A percentile compares a stretch with the other conserved stretches of the same genome.
Evolutionary conservation across 2,329 filamentous ascomycete species (phyloP).

Genomic region (Grosmannia penicillata): DNA sequence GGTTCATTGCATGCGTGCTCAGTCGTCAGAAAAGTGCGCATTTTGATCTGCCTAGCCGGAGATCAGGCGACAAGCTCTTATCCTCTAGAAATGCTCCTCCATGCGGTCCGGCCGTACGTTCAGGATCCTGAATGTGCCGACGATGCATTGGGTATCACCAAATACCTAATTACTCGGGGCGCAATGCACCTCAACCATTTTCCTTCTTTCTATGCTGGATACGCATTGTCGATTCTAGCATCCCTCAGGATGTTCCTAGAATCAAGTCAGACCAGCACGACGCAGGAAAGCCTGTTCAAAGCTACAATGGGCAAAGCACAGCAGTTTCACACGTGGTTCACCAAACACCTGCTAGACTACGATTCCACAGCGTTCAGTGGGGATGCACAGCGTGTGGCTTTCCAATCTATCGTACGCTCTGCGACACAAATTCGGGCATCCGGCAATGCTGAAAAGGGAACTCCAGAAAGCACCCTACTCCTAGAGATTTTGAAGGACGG

Average conservation of each 20-base stretch:
- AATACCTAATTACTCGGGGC: slow-evolving; percentile 66
- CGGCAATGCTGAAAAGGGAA: slow-evolving; percentile 54
- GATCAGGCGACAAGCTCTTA: slow-evolving; percentile 61
- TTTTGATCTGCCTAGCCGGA: slow-evolving; percentile 68
- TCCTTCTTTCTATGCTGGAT: slow-evolving; percentile 68
- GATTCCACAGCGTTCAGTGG: slow-evolving; percentile 35
- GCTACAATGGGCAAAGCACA: slow-evolving; percentile 63
- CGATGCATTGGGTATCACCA: slow-evolving; percentile 73
- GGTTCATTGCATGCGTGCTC: slow-evolving; percentile 80
- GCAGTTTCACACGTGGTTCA: slow-evolving; percentile 67
- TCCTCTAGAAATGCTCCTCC: slow-evolving; percentile 78
- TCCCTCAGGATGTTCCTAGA: slow-evolving; percentile 64
- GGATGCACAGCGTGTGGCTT: slow-evolving; percentile 37
- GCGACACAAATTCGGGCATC: slow-evolving; percentile 52
- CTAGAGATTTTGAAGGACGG: slow-evolving; percentile 68
- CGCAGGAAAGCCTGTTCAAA: slow-evolving; percentile 70
- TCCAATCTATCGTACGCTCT: slow-evolving; percentile 52
- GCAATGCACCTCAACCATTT: slow-evolving; percentile 44
- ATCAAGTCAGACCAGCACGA: slow-evolving; percentile 62
- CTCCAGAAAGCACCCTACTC: slow-evolving; percentile 66
- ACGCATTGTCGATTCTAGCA: slow-evolving; percentile 63
- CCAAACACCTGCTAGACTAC: slow-evolving; percentile 50
- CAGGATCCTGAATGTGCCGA: slow-evolving; percentile 78
- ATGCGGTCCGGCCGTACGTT: slow-evolving; percentile 63
- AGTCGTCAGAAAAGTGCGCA: slow-evolving; percentile 70